Base-by-base conservation (phyloP, 1,284 basidiomycete genomes). In the Bjerkandera adusta region DNA sequence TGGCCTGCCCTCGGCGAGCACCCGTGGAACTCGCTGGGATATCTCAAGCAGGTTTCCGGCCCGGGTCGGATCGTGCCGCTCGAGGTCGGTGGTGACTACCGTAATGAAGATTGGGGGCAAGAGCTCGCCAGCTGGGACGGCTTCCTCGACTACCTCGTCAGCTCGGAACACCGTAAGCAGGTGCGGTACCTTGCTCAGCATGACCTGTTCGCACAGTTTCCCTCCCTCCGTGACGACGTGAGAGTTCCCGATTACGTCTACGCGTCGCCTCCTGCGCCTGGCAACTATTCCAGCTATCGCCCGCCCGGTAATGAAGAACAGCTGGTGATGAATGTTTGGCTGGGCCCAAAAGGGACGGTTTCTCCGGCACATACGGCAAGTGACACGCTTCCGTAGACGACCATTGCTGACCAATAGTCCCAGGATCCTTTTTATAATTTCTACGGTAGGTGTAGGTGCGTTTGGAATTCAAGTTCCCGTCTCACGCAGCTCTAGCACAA, bases 341-440 rank as follows among this genome's bases (percentile, higher is more conserved):
- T 98, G 1, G 96, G 96, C 0, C 90, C 89, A 0, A 72, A 68
- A 47, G 79, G 79, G 13, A 84, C 89, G 0, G 62, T 86, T 38
- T 92, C 89, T 7, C 95, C 95, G 3, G 91, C 96, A 2, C 96
- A 99, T 67, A 92, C 84, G n/a, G 91, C 91, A 65, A 57, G 86
- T 75, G 4, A 16, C 13, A 36, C 4, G 43, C 53, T 50, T 52
- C 47, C 13, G 20, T 24, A 29, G 15, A 8, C 13, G 11, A 15
- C 20, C 12, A 22, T 15, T 18, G 26, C 29, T 39, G 16, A 36
- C 16, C 16, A 13, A 33, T 54, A 35, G 53, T 26, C 12, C 32
- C 51, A 94, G 91, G 96, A 99, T 63, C 94, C 94, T 0, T 97
- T 85, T 68, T 92, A 81, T 69, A 99, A 99, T 63, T 79, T 88